A percentile compares a stretch with the other conserved stretches of the same genome.
Conservation (phyloP, 148 eudicot species). For the Spergularia bocconei region DNA sequence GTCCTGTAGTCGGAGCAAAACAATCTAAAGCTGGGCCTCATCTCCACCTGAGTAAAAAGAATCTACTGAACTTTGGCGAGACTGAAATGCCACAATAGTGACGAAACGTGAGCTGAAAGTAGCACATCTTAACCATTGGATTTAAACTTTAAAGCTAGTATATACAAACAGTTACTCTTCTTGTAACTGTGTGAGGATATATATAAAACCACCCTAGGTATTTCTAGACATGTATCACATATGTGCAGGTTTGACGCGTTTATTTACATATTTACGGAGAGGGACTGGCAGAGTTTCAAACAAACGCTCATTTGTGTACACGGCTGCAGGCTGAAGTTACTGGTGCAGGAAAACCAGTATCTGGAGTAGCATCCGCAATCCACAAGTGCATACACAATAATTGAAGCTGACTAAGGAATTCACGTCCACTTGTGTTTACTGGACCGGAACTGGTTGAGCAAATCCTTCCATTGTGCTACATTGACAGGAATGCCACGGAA, state of each 20-base stretch:
- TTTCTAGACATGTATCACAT: background rate
- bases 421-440: constrained; percentile 63
- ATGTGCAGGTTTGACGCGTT: background rate
- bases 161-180: too few relatives aligned
- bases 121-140: too few relatives aligned
- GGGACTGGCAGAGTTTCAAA: background rate
- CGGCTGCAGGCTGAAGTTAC: background rate
- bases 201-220: too few relatives aligned
- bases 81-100: too few relatives aligned
- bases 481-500: background rate
- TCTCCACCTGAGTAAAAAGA: too few relatives aligned
- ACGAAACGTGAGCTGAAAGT: too few relatives aligned
- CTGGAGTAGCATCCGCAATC: background rate
- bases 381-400: constrained; percentile 5
- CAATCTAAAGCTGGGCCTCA: too few relatives aligned
- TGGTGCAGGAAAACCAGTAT: background rate
- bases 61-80: too few relatives aligned
- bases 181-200: too few relatives aligned
- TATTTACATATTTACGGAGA: constrained; percentile 1
- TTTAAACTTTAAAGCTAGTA: too few relatives aligned
- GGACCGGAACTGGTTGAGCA: constrained; percentile 72
- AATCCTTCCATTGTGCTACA: constrained; percentile 87
- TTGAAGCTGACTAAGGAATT: constrained; percentile 11
- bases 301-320: background rate
- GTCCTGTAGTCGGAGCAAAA: too few relatives aligned